phyloP scores from a whole-genome alignment of 148 eudicot species.

The Camellia granthamiana region DNA sequence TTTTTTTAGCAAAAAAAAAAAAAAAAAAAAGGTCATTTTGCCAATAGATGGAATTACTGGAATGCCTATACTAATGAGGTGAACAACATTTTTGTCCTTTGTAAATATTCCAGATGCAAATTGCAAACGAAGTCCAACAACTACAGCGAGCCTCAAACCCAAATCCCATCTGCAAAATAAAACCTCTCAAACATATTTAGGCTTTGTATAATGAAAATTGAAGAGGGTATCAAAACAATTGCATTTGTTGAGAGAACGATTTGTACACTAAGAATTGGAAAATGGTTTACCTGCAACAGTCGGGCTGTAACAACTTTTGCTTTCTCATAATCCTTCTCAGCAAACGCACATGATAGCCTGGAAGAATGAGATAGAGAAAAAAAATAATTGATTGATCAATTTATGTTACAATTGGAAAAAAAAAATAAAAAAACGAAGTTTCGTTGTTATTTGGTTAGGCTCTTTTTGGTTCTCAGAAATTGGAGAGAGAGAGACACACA shows the following conservation, averaged over 20 bases:
- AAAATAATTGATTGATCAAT: neutral
- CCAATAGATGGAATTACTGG: conserved; percentile 48
- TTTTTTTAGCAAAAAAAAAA: neutral
- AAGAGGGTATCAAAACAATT: neutral
- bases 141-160: conserved; percentile 68
- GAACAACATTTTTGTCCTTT: conserved; percentile 57
- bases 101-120: conserved; percentile 76
- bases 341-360: conserved; percentile 96
- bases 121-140: conserved; percentile 79
- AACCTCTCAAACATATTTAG: neutral
- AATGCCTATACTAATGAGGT: conserved; percentile 60
- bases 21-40: neutral
- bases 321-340: conserved; percentile 78
- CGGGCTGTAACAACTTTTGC: conserved; percentile 75
- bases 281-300: conserved; percentile 67
- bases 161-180: conserved; percentile 56
- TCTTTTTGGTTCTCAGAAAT: neutral
- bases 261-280: neutral
- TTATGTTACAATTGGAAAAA: neutral
- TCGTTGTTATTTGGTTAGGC: neutral
- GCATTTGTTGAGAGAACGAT: neutral
- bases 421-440: neutral
- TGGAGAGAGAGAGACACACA: too few species aligned
- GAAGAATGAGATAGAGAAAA: neutral
- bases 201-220: neutral